phyloP scores from a whole-genome alignment of 2,329 filamentous ascomycete genomes.

The Pseudohalonectria lignicola region DNA sequence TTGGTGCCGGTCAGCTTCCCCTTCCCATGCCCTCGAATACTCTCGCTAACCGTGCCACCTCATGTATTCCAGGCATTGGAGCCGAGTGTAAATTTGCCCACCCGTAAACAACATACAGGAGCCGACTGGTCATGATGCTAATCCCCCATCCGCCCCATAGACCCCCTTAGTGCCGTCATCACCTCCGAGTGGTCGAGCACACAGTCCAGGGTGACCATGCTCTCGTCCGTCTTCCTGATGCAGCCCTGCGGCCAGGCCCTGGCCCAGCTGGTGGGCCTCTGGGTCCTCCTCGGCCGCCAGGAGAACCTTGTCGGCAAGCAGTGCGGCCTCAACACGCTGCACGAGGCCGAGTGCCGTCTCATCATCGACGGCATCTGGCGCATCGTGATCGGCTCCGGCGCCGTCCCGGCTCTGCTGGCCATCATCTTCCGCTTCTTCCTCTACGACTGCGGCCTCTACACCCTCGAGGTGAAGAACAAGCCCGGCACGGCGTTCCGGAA shows the following conservation, averaged over 20 bases:
- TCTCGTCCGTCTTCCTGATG: slow-evolving; percentile 58
- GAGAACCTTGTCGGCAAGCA: slow-evolving; percentile 30
- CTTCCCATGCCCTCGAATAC: background rate
- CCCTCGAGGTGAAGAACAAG: slow-evolving; percentile 53
- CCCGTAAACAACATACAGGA: slow-evolving; percentile 22
- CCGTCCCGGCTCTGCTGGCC: slow-evolving; percentile 51
- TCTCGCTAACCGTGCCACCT: slow-evolving; percentile 4
- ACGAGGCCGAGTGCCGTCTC: slow-evolving; percentile 32
- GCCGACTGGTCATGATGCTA: too few relatives aligned
- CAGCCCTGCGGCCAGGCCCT: slow-evolving; percentile 57
- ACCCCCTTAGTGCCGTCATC: slow-evolving; percentile 56
- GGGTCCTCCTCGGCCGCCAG: slow-evolving; percentile 34
- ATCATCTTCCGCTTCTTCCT: slow-evolving; percentile 57
- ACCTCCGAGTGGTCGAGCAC: slow-evolving; percentile 55
- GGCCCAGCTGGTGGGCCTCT: slow-evolving; percentile 50
- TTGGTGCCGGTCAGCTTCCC: background rate
- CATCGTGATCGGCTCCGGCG: slow-evolving; percentile 55
- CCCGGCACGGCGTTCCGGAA: slow-evolving; percentile 46
- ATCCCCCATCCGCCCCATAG: slow-evolving; percentile 59
- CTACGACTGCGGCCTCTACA: slow-evolving; percentile 55
- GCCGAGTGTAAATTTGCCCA: too few relatives aligned
- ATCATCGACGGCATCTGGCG: slow-evolving; percentile 53
- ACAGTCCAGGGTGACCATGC: slow-evolving; percentile 54
- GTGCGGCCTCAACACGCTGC: slow-evolving; percentile 32
- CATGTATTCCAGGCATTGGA: too few relatives aligned